Evolutionary conservation across 176 grass and related monocot genomes (phyloP).

Genomic region (Aegilops longissima): DNA sequence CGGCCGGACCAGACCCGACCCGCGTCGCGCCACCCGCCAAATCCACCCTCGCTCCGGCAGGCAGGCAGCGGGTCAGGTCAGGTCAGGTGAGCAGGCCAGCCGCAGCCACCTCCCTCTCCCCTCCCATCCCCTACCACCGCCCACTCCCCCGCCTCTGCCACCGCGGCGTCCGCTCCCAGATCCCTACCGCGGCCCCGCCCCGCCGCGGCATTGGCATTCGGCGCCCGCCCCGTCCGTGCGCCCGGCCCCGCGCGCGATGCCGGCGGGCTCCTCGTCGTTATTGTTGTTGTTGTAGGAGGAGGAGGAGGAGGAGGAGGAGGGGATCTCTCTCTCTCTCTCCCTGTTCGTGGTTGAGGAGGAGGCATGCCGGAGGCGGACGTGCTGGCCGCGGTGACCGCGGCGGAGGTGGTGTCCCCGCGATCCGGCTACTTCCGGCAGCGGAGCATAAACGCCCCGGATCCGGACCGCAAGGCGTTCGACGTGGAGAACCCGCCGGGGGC

Average conservation of each 20-base stretch:
- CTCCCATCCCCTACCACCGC: background rate
- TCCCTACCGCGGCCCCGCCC: background rate
- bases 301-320: background rate
- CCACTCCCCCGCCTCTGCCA: background rate
- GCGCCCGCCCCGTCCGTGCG: background rate
- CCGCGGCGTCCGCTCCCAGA: background rate
- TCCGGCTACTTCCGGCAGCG: slow-evolving; percentile 65
- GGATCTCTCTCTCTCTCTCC: background rate
- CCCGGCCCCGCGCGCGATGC: slow-evolving; percentile 25
- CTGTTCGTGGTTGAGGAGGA: background rate
- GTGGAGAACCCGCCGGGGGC: slow-evolving; percentile 52
- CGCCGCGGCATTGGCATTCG: background rate
- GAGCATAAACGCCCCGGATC: slow-evolving; percentile 53
- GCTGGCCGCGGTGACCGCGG: slow-evolving; percentile 2
- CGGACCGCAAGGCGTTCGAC: slow-evolving; percentile 54
- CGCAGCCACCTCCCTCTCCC: background rate
- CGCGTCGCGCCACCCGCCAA: slow-evolving; percentile 24
- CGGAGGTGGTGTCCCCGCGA: slow-evolving; percentile 54
- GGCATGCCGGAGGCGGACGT: slow-evolving; percentile 44
- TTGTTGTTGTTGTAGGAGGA: background rate
- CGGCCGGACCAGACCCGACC: background rate
- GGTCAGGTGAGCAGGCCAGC: slow-evolving; percentile 11
- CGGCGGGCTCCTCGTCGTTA: background rate
- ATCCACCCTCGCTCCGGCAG: slow-evolving; percentile 24
- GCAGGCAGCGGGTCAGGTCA: background rate